These are phyloP conservation scores for Leccinum obscurum DNA, from an alignment of 768 basidiomycete species.

Conservation along the genomic window DNA sequence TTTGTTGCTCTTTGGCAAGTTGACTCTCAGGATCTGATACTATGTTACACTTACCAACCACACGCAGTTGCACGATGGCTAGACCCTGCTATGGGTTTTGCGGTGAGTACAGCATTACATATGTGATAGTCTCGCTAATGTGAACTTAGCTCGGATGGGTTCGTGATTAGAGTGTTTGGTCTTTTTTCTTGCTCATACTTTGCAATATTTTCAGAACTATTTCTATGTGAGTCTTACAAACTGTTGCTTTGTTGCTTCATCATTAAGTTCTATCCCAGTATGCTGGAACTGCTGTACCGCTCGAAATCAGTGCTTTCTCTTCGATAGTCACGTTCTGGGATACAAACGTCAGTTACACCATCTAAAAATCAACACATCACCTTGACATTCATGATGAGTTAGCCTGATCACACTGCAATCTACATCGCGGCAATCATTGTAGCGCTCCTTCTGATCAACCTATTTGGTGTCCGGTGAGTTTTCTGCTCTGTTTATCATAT, in stretches of 20 bases:
- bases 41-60: neutral
- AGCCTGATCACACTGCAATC: conserved; percentile 40
- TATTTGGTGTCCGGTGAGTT: conserved; percentile 48
- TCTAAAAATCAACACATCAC: neutral
- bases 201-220: conserved; percentile 28
- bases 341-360: conserved; percentile 14
- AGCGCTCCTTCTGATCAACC: conserved; percentile 41
- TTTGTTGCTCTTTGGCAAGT: conserved; percentile 28
- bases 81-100: conserved; percentile 33
- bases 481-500: conserved; percentile 32
- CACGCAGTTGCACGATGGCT: conserved; percentile 33
- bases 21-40: neutral
- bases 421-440: conserved; percentile 43
- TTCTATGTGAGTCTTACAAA: conserved; percentile 30
- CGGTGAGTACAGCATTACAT: conserved; percentile 17
- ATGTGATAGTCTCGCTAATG: neutral
- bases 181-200: conserved; percentile 3
- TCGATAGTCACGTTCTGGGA: conserved; percentile 55
- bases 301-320: conserved; percentile 53
- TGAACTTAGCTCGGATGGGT: conserved; percentile 27
- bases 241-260: neutral
- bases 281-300: conserved; percentile 43
- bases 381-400: conserved; percentile 13
- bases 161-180: conserved; percentile 1
- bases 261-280: conserved; percentile 7